phyloP scores from a whole-genome alignment of 805 yeast genomes.

The Pichia deserticola region DNA sequence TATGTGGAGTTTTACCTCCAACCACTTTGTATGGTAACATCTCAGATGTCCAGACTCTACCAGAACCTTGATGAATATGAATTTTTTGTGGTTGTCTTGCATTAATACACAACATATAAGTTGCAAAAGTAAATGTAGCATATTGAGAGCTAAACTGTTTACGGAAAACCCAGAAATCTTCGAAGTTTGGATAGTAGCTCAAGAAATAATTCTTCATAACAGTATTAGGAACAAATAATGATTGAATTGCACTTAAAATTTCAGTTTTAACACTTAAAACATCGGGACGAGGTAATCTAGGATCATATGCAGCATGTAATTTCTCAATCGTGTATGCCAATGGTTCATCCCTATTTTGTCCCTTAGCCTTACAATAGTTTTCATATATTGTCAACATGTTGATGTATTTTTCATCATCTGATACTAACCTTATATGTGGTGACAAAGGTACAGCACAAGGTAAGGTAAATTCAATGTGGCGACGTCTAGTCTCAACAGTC shows the following conservation, averaged over 20 bases:
- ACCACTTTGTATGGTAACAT: slow-evolving; percentile 88
- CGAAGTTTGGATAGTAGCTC: slow-evolving; percentile 64
- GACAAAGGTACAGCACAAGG: slow-evolving; percentile 92
- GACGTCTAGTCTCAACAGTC: slow-evolving; percentile 81
- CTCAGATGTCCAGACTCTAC: slow-evolving; percentile 88
- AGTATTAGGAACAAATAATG: slow-evolving; percentile 76
- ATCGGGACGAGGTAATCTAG: slow-evolving; percentile 89
- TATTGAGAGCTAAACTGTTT: slow-evolving; percentile 92
- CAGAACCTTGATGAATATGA: slow-evolving; percentile 71
- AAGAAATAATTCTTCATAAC: slow-evolving; percentile 75
- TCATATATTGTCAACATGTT: slow-evolving; percentile 83
- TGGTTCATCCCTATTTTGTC: slow-evolving; percentile 81
- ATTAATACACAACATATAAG: slow-evolving; percentile 91
- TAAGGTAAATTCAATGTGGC: slow-evolving; percentile 76
- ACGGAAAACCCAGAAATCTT: slow-evolving; percentile 95
- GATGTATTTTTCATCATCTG: slow-evolving; percentile 69
- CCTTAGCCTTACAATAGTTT: slow-evolving; percentile 66
- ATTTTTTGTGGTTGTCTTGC: slow-evolving; percentile 92
- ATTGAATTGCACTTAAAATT: slow-evolving; percentile 83
- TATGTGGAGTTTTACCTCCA: slow-evolving; percentile 36
- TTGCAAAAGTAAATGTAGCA: slow-evolving; percentile 86
- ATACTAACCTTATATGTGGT: slow-evolving; percentile 86
- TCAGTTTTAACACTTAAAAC: slow-evolving; percentile 82
- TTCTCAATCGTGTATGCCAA: slow-evolving; percentile 79
- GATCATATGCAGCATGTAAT: slow-evolving; percentile 87